These are phyloP conservation scores for Saccharomycopsis hybrid DNA, from an alignment of 1,139 yeast genomes.

Conservation along the genomic window DNA sequence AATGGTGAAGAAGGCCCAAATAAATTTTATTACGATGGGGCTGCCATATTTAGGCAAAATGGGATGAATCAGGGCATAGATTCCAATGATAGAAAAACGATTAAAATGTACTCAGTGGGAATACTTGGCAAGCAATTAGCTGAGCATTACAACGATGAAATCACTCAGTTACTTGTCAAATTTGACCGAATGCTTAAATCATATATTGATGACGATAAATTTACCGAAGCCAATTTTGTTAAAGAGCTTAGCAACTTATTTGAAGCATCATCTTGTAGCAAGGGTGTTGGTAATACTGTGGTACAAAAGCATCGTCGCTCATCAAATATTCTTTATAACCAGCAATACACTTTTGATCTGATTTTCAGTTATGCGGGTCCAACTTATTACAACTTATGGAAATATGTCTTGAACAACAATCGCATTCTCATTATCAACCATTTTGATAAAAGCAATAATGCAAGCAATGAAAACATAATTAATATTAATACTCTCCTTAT, in stretches of 20 bases:
- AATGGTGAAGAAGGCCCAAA: neutral
- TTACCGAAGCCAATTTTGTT: neutral
- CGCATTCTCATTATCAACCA: slow-evolving; percentile 16
- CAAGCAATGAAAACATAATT: slow-evolving; percentile 2
- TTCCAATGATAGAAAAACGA: slow-evolving; percentile 9
- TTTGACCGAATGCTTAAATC: neutral
- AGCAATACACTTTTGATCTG: neutral
- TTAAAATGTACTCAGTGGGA: slow-evolving; percentile 20
- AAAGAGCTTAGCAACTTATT: neutral
- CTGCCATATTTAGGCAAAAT: slow-evolving; percentile 17
- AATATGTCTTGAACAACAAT: slow-evolving; percentile 9
- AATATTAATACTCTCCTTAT: slow-evolving; percentile 15
- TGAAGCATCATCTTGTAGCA: neutral
- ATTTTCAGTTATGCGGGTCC: slow-evolving; percentile 15
- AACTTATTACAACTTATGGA: slow-evolving; percentile 9
- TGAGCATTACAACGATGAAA: neutral
- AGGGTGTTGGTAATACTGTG: neutral
- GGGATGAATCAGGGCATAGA: slow-evolving; percentile 11
- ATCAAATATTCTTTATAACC: neutral
- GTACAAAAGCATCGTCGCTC: neutral
- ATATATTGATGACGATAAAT: neutral
- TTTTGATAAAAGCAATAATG: slow-evolving; percentile 5
- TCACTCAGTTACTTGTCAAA: neutral
- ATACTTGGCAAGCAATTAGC: too few species aligned
- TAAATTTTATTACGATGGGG: slow-evolving; percentile 1